phyloP scores from a whole-genome alignment of 1,284 basidiomycete species.

The Cerrena zonata region DNA sequence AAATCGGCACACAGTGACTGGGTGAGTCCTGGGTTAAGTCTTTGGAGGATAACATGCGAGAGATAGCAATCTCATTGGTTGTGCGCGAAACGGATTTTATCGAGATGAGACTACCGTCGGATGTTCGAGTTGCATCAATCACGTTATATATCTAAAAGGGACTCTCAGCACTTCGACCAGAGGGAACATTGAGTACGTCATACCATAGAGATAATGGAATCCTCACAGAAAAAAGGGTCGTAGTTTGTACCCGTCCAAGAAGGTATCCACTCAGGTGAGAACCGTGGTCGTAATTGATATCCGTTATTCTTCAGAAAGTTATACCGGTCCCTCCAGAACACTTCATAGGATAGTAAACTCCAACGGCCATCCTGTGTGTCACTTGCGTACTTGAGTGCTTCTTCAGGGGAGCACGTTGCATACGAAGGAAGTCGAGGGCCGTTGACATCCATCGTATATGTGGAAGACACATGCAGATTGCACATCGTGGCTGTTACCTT shows the following conservation, averaged over 20 bases:
- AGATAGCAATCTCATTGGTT: conserved; percentile 16
- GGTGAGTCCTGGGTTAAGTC: background rate
- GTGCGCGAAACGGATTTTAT: background rate
- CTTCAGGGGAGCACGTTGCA: background rate
- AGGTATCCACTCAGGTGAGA: background rate
- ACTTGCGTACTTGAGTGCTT: background rate
- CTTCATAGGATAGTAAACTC: background rate
- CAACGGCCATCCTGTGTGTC: background rate
- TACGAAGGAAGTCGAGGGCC: background rate
- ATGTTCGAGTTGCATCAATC: background rate
- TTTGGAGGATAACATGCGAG: background rate
- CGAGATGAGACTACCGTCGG: background rate
- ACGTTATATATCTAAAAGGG: background rate
- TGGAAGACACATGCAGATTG: too few relatives aligned
- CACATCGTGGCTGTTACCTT: too few relatives aligned
- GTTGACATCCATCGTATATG: background rate
- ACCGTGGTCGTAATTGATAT: conserved; percentile 4
- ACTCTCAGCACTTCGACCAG: background rate
- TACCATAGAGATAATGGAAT: background rate
- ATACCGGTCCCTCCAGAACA: conserved; percentile 5
- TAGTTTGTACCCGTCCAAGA: background rate
- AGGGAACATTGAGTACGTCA: too few relatives aligned
- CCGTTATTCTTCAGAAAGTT: background rate
- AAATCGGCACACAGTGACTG: conserved; percentile 23
- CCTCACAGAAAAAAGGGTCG: background rate